Evolutionary conservation across 257 asterid genomes (phyloP).

Genomic region (Ocimum tenuiflorum): DNA sequence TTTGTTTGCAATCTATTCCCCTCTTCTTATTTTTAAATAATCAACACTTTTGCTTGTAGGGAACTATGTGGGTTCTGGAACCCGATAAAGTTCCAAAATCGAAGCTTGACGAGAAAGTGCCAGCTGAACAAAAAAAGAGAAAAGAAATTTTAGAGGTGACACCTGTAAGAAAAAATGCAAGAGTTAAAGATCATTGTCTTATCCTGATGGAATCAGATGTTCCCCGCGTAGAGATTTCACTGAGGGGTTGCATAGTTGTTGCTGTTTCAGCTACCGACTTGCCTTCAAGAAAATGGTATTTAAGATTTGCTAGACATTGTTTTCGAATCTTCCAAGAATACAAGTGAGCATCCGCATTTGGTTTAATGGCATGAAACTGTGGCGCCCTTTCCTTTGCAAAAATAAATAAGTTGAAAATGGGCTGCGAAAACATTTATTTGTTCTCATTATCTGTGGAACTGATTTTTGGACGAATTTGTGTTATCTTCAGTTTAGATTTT

Average conservation of each 20-base stretch:
- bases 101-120: conserved; percentile 36
- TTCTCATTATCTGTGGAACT: neutral
- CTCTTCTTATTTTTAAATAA: neutral
- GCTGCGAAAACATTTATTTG: conserved; percentile 4
- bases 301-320: conserved; percentile 12
- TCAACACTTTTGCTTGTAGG: conserved; percentile 34
- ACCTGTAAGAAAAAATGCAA: conserved; percentile 62
- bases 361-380: neutral
- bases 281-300: conserved; percentile 75
- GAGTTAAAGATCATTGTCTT: conserved; percentile 50
- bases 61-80: conserved; percentile 68
- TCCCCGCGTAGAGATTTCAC: conserved; percentile 50
- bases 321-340: conserved; percentile 12
- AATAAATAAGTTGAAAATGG: neutral
- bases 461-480: neutral
- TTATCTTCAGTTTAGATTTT: neutral
- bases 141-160: conserved; percentile 63
- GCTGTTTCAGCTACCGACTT: conserved; percentile 81
- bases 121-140: conserved; percentile 52
- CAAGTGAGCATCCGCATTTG: conserved; percentile 7
- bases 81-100: conserved; percentile 58
- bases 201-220: conserved; percentile 59
- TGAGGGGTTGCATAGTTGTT: conserved; percentile 58
- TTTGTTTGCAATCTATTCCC: neutral
- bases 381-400: neutral